phyloP scores from a whole-genome alignment of 805 yeast genomes.

The Kregervanrija fluxuum region DNA sequence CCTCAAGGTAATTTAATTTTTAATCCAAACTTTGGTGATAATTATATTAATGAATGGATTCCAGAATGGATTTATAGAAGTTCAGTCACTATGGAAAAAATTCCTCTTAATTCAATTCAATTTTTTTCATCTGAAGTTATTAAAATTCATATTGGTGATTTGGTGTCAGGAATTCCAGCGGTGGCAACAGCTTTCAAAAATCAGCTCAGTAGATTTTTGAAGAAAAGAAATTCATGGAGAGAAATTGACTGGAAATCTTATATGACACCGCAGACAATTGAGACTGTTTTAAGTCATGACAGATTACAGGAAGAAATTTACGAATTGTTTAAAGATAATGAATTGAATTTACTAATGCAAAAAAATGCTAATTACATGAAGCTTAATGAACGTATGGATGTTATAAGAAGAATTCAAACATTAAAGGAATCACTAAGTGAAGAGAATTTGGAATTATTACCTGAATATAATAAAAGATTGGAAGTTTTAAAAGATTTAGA shows the following conservation, averaged over 20 bases:
- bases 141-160: conserved; percentile 10
- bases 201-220: not conserved
- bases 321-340: conserved; percentile 22
- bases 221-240: conserved; percentile 31
- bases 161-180: not conserved
- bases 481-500: conserved; percentile 70
- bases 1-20: conserved; percentile 15
- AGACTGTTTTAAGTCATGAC: conserved; percentile 32
- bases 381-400: conserved; percentile 36
- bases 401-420: conserved; percentile 45
- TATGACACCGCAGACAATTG: conserved; percentile 30
- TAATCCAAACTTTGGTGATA: conserved; percentile 19
- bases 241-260: conserved; percentile 36
- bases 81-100: conserved; percentile 22
- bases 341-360: conserved; percentile 11
- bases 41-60: conserved; percentile 31
- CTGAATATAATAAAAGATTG: conserved; percentile 89
- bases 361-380: conserved; percentile 14
- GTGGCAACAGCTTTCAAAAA: conserved; percentile 1
- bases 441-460: conserved; percentile 81
- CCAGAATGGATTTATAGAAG: conserved; percentile 21
- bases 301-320: conserved; percentile 18
- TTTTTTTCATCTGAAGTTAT: conserved; percentile 35
- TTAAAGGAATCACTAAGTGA: conserved; percentile 66
- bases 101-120: conserved; percentile 36